phyloP scores from a whole-genome alignment of 768 basidiomycete species.

The Sarcomyxa edulis region DNA sequence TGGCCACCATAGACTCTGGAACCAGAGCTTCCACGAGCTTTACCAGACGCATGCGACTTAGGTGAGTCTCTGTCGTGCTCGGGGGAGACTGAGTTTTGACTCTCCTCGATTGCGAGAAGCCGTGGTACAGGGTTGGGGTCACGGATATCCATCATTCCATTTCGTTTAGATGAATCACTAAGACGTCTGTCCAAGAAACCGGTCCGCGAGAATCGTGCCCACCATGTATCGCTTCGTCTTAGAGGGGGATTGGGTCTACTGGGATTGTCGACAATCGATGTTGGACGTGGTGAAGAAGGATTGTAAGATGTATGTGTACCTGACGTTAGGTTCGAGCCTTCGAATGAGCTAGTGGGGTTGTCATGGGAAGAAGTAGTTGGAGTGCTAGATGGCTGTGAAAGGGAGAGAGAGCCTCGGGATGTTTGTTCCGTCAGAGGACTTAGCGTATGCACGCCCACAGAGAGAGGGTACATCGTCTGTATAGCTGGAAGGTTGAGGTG shows the following conservation, averaged over 20 bases:
- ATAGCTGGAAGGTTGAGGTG: constrained; percentile 16
- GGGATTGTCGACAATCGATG: constrained; percentile 20
- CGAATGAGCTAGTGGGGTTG: constrained; percentile 16
- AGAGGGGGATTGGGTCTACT: constrained; percentile 40
- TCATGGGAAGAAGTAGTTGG: constrained; percentile 18
- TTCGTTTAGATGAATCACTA: constrained; percentile 29
- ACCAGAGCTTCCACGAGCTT: constrained; percentile 7
- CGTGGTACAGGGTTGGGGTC: constrained; percentile 78
- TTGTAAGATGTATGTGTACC: constrained; percentile 6
- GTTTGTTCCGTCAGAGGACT: constrained; percentile 34
- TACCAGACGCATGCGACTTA: constrained; percentile 9
- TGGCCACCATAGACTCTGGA: constrained; percentile 24
- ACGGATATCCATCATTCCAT: constrained; percentile 45
- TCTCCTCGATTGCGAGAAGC: constrained; percentile 56
- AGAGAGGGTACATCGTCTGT: constrained; percentile 26
- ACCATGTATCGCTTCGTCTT: constrained; percentile 72
- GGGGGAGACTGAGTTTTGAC: constrained; percentile 25
- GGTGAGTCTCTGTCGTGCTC: constrained; percentile 10
- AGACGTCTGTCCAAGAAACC: constrained; percentile 55
- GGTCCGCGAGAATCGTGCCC: constrained; percentile 66
- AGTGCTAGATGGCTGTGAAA: constrained; percentile 16
- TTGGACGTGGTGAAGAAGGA: constrained; percentile 13
- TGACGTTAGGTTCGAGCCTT: not conserved
- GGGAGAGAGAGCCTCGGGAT: constrained; percentile 27
- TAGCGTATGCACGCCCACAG: constrained; percentile 25